Base-by-base conservation (phyloP, 2,329 filamentous ascomycete genomes). In the Helotiales sp. region DNA sequence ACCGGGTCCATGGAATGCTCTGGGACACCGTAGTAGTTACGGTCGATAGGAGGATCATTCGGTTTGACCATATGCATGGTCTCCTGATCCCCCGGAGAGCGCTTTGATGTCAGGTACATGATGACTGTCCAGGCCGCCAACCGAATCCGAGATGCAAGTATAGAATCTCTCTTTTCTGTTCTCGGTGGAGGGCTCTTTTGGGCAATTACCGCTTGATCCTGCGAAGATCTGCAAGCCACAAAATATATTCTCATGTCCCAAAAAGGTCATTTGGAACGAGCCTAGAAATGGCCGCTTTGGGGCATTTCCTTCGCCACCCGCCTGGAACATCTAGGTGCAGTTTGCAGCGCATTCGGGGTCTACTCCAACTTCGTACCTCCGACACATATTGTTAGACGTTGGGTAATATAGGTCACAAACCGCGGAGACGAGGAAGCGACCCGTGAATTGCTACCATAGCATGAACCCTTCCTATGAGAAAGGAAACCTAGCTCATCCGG, bases 401-500 rank as follows among this genome's bases (percentile, higher is more conserved):
- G 53, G 46, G 50, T 33, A 55, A 55, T 55, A 30, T 52, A 47
- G 24, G 17, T 19, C 40, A n/a, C 33, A 34, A 44, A 38, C 40
- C 36, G 34, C 24, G 24, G 30, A 48, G 27, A 24, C 25, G 13
- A 48, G 31, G 25, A 48, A 17, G 25, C 15, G 10, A 48, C 7
- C 46, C 7, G 25, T 7, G 29, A 48, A n/a, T 31, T 30, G 25
- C 12, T 48, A 33, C 24, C 27, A 48, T 48, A 30, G 46, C 46
- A 48, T 24, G 46, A 48, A 31, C 46, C 25, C 6, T 24, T 30
- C 15, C 12, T 17, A 8, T 19, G 29, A 48, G 29, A 15, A 31
- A 13, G 25, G 19, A 29, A 48, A 48, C 29, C 46, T 29, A 29
- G 29, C 12, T 17, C 7, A 24, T 27, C 27, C 25, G 46, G 46